Base-by-base conservation (phyloP, 805 yeast species). In the Wickerhamiella nectarea region DNA sequence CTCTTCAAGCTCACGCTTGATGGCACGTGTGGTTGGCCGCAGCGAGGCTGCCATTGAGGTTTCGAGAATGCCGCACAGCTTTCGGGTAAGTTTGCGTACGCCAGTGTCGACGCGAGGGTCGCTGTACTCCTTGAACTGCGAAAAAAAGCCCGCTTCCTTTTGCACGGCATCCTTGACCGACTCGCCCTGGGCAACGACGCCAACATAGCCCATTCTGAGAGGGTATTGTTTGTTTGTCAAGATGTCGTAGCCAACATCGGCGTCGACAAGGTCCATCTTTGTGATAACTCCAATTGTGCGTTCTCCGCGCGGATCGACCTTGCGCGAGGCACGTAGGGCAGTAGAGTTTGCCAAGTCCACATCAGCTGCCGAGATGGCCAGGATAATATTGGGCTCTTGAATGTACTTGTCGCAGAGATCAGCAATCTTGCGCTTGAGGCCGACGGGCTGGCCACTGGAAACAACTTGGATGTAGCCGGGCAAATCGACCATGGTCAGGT, bases 401-500 rank as follows among this genome's bases (percentile, higher is more conserved):
- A 91, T 69, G 57, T 91, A 91, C 58, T 76, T 75, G 52, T 82
- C 82, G 63, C 97, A 91, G 24, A 91, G 67, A 42, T 70, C 75
- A 47, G 83, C 68, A 52, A 91, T 91, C 57, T 78, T 82, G 24
- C 71, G 70, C 56, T 89, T 89, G 48, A 91, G 70, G 46, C 78
- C 83, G 3, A 70, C 63, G 0, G 99, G 99, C 63, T 91, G 98
- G 60, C 89, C 97, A 2, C 93, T 87, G 2, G 97, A 93, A 58
- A 91, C 95, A 4, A 91, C 76, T 61, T 91, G 99, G 50, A 91
- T 93, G 59, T 91, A 91, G 7, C 99, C 99, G 0, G 99, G 99
- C 47, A 91, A 68, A 66, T 91, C 99, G 15, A 93, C 95, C 50
- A 91, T 66, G 0, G 96, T 84, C 44, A 91, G 68, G 63, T 93